Evolutionary conservation across 768 basidiomycete species (phyloP), one percentile per base, ranked within the genome.

Genomic region (Boletales sp.): DNA sequence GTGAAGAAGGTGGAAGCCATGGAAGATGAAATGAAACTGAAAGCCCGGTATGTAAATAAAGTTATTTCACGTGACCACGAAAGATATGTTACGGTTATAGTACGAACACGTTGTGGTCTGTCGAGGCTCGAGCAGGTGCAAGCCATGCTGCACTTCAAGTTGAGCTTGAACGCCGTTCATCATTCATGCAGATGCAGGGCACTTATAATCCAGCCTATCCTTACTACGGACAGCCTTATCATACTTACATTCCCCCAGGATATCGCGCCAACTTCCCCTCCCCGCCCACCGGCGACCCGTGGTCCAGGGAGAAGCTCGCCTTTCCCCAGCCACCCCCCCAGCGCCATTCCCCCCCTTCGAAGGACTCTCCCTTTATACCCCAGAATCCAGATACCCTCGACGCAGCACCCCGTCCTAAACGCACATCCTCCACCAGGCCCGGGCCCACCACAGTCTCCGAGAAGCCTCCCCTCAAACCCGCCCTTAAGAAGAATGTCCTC

Each of bases 1-100:
- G 81, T 78, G 66, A 87, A 76, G 74, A 96, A 94, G 33, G 84
- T 83, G 34, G 89, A 88, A 50, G 90, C 79, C 90, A 93, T 92
- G 63, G 57, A 57, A 44, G 30, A 35, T 13, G 15, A 18, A n/a
- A n/a, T n/a, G n/a, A n/a, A n/a, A n/a, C n/a, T n/a, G n/a, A n/a
- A n/a, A n/a, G n/a, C n/a, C n/a, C n/a, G n/a, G n/a, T n/a, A n/a
- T n/a, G n/a, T n/a, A n/a, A n/a, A 44, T 33, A 28, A 10, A 30
- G 21, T 6, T 11, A n/a, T 25, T 2, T 31, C 59, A 60, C 57
- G 55, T 60, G 58, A 58, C 19, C 12, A 21, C 38, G 18, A 17
- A 17, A 28, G 15, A 12, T 19, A 25, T n/a, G n/a, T n/a, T n/a
- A n/a, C n/a, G n/a, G n/a, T 19, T n/a, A 35, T 41, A n/a, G 31